Conservation (phyloP, 2,329 filamentous ascomycete genomes). For the Sarocladiaceae sp. region DNA sequence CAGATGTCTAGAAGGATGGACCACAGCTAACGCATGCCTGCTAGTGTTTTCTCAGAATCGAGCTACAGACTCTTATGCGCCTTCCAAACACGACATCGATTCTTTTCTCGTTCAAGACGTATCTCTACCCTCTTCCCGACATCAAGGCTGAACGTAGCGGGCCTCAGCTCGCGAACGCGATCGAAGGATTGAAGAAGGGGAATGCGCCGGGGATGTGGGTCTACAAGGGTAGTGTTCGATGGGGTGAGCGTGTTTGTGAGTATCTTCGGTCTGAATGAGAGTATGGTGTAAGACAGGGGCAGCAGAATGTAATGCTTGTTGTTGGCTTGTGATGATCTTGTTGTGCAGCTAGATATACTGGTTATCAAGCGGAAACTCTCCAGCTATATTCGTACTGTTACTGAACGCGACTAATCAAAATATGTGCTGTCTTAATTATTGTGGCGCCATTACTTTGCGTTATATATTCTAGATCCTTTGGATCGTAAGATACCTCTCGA, state of each 20-base stretch:
- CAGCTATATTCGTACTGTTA: not conserved
- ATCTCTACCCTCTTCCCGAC: slow-evolving; percentile 42
- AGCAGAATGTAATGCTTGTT: not conserved
- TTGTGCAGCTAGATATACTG: not conserved
- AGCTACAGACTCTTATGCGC: slow-evolving; percentile 48
- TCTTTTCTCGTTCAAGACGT: slow-evolving; percentile 54
- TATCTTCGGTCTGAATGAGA: slow-evolving; percentile 33
- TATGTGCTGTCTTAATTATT: not conserved
- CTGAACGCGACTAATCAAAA: not conserved
- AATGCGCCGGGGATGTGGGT: slow-evolving; percentile 51
- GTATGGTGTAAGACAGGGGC: no score
- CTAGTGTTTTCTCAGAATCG: slow-evolving; percentile 37
- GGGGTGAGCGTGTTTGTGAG: slow-evolving; percentile 42
- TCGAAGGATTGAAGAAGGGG: slow-evolving; percentile 45
- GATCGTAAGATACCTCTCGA: slow-evolving; percentile 1
- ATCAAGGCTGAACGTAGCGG: slow-evolving; percentile 47
- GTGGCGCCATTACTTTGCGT: not conserved
- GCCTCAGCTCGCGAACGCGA: slow-evolving; percentile 41
- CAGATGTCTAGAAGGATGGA: not conserved
- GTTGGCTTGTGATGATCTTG: no score
- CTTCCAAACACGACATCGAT: slow-evolving; percentile 42
- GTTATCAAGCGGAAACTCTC: not conserved
- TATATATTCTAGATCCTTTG: slow-evolving; percentile 5
- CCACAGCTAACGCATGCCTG: not conserved
- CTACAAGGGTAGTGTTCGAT: slow-evolving; percentile 46